Percentiles rank a stretch among this genome's conserved stretches.
Conservation (phyloP, 768 basidiomycete genomes). For the Phallus indusiatus region DNA sequence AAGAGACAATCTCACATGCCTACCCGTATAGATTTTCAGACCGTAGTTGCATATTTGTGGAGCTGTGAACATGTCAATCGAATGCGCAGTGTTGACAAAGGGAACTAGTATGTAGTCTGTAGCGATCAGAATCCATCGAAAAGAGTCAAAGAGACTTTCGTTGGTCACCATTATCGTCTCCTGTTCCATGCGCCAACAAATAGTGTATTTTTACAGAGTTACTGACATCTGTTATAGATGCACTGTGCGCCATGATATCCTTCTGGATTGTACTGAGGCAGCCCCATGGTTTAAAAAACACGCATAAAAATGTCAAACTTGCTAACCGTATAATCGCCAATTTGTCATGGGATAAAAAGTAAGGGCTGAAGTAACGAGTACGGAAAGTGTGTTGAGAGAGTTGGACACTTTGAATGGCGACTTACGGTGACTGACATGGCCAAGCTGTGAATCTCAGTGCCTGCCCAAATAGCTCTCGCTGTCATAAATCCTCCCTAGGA, state of each 20-base stretch:
- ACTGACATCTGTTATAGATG: slow-evolving; percentile 80
- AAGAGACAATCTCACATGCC: slow-evolving; percentile 34
- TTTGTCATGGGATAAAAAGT: slow-evolving; percentile 67
- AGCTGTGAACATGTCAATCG: slow-evolving; percentile 88
- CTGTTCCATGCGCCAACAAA: slow-evolving; percentile 85
- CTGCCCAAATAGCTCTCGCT: slow-evolving; percentile 82
- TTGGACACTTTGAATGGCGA: neutral
- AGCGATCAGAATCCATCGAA: neutral
- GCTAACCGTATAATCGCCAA: slow-evolving; percentile 70
- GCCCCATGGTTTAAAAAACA: slow-evolving; percentile 81
- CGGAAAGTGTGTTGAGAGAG: neutral
- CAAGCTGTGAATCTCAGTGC: slow-evolving; percentile 81
- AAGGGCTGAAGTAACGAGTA: neutral
- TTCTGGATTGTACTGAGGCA: slow-evolving; percentile 63
- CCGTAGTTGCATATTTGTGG: slow-evolving; percentile 63
- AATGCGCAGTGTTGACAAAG: slow-evolving; percentile 79
- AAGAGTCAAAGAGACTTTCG: neutral
- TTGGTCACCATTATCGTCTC: slow-evolving; percentile 67
- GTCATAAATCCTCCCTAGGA: slow-evolving; percentile 97
- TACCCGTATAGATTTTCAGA: slow-evolving; percentile 97
- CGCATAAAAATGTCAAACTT: neutral
- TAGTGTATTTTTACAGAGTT: slow-evolving; percentile 77
- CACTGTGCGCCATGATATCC: slow-evolving; percentile 94
- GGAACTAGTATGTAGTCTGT: slow-evolving; percentile 72
- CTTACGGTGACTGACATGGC: slow-evolving; percentile 87